phyloP scores from a whole-genome alignment of 441 rosid species.

The Gossypium aridum region DNA sequence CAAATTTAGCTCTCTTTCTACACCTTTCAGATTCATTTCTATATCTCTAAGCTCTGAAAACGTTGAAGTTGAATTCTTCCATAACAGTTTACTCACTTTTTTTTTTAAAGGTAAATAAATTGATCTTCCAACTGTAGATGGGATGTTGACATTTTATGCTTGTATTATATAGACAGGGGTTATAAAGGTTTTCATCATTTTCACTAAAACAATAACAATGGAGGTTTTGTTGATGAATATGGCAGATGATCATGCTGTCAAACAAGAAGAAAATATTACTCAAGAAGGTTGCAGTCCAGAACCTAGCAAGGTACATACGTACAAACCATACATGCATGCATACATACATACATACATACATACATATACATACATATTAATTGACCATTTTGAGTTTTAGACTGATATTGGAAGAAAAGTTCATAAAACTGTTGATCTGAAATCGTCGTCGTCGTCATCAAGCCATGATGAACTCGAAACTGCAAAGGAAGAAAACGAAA shows the following conservation, averaged over 20 bases:
- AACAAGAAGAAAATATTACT: conserved; percentile 17
- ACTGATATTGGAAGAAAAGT: conserved; percentile 15
- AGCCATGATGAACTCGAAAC: conserved; percentile 43
- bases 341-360: too few species aligned
- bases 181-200: not conserved
- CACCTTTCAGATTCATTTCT: not conserved
- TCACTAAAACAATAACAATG: conserved; percentile 17
- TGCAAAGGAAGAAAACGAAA: conserved; percentile 68
- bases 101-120: not conserved
- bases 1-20: conserved; percentile 30
- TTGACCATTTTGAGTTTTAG: conserved; percentile 1
- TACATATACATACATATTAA: too few species aligned
- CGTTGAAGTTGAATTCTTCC: conserved; percentile 30
- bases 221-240: conserved; percentile 30
- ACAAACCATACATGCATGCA: too few species aligned
- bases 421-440: conserved; percentile 8
- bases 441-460: conserved; percentile 21
- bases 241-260: conserved; percentile 21
- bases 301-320: not conserved
- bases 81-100: conserved; percentile 5
- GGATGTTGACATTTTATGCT: conserved; percentile 54
- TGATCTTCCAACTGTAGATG: conserved; percentile 21
- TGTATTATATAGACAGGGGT: conserved; percentile 11
- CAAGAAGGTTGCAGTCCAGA: conserved; percentile 19
- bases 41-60: conserved; percentile 18